These are phyloP conservation scores for Rhizopogon roseolus DNA, from an alignment of 768 basidiomycete species.

Conservation along the genomic window DNA sequence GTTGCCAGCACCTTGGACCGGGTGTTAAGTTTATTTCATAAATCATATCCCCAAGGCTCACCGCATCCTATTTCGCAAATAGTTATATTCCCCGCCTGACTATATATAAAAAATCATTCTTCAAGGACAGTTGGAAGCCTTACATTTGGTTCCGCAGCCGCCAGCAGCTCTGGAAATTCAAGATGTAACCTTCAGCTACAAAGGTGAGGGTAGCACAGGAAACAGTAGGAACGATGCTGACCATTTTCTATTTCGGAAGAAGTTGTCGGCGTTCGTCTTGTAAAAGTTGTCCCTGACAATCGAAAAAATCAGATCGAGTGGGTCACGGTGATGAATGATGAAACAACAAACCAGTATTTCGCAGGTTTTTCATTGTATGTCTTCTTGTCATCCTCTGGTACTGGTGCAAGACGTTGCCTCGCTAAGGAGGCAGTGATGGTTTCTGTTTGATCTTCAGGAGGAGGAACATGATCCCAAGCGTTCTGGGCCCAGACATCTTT, in stretches of 20 bases:
- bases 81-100: slow-evolving; percentile 68
- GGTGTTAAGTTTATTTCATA: slow-evolving; percentile 2
- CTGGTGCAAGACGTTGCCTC: slow-evolving; percentile 68
- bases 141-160: slow-evolving; percentile 64
- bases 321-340: slow-evolving; percentile 20
- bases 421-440: slow-evolving; percentile 64
- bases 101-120: neutral
- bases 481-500: slow-evolving; percentile 82
- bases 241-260: slow-evolving; percentile 96
- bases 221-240: slow-evolving; percentile 11
- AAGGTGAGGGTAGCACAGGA: neutral
- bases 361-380: slow-evolving; percentile 73
- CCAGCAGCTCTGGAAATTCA: slow-evolving; percentile 90
- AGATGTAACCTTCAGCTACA: slow-evolving; percentile 62
- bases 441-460: slow-evolving; percentile 76
- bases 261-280: slow-evolving; percentile 76
- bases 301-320: slow-evolving; percentile 16
- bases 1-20: slow-evolving; percentile 79
- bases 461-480: slow-evolving; percentile 89
- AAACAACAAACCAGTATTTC: slow-evolving; percentile 53
- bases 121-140: slow-evolving; percentile 6
- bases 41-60: slow-evolving; percentile 25
- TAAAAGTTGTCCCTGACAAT: slow-evolving; percentile 88
- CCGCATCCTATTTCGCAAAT: slow-evolving; percentile 93
- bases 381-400: slow-evolving; percentile 64